These are phyloP conservation scores for Heritiera fomes DNA, from an alignment of 345 rosid species.

Conservation along the genomic window DNA sequence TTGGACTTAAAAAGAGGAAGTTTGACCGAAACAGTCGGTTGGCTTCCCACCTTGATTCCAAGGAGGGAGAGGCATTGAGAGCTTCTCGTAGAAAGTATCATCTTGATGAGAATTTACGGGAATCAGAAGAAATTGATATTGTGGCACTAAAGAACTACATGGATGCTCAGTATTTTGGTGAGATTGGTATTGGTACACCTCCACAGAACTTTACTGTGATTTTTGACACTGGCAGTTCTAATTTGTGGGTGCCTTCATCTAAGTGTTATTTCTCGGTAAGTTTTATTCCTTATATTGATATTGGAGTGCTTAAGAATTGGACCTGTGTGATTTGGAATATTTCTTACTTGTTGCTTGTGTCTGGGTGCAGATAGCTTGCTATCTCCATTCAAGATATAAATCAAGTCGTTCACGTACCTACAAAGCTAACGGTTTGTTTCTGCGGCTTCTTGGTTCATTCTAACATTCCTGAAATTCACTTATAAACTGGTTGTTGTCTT, in stretches of 20 bases:
- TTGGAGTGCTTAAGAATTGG: not conserved
- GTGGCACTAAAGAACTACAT: constrained; percentile 72
- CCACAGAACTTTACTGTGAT: constrained; percentile 89
- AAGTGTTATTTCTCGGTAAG: constrained; percentile 88
- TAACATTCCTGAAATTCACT: not conserved
- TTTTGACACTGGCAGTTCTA: constrained; percentile 95
- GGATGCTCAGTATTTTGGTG: constrained; percentile 97
- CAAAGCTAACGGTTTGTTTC: constrained; percentile 63
- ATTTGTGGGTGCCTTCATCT: constrained; percentile 92
- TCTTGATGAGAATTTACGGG: constrained; percentile 41
- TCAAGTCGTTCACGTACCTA: constrained; percentile 69
- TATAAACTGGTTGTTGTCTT: not conserved
- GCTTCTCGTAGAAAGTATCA: constrained; percentile 45
- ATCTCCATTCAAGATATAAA: constrained; percentile 77
- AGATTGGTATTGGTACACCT: constrained; percentile 84
- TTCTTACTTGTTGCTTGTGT: not conserved
- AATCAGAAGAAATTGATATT: constrained; percentile 62
- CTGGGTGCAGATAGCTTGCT: constrained; percentile 62
- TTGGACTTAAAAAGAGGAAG: constrained; percentile 73
- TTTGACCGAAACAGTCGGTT: constrained; percentile 51
- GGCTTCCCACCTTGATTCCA: constrained; percentile 54
- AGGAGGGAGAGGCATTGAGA: constrained; percentile 47
- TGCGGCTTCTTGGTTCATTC: constrained; percentile 13
- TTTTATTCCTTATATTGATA: constrained; percentile 4
- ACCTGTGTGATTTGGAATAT: not conserved